Base-by-base conservation (phyloP, 2,329 filamentous ascomycete species). In the Colletotrichum cereale region DNA sequence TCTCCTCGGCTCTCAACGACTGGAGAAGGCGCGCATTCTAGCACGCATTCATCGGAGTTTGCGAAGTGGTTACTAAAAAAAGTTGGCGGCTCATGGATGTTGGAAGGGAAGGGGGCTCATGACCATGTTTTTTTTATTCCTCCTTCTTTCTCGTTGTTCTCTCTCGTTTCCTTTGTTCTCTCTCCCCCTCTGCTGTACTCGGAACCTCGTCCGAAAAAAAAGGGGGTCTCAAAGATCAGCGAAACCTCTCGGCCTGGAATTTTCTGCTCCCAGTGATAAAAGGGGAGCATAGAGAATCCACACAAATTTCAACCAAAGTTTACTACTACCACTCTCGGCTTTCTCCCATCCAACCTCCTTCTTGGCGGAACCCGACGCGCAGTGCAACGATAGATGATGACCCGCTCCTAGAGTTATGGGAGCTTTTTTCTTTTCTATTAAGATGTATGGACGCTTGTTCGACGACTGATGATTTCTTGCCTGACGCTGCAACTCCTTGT, bases 31-130 rank as follows among this genome's bases (percentile, higher is more conserved):
- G 70, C 62, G 66, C 67, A 47, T n/a, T 66, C 55, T 71, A 61
- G 70, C 66, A 72, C 66, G 70, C 70, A 72, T 72, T 72, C 70
- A 71, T 72, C 66, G 70, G 70, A 72, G 70, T 72, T 72, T 71
- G 66, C 62, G 70, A 70, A 71, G 66, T 72, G 69, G 69, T 72
- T 62, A 66, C 61, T 61, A 72, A 66, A 72, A 72, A 72, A 64
- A 66, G 61, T 40, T 38, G 55, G 55, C 36, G 62, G 60, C 48
- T 71, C 67, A 72, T 71, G 70, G 70, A 72, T 71, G 70, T 66
- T 71, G 66, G 67, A 70, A 71, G 44, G 67, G 50, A 72, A 47
- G 67, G 67, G 67, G 70, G 66, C 36, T 72, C 56, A 70, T 72
- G 70, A 66, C 67, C 66, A 66, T 63, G 53, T 65, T 26, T 42